phyloP scores from a whole-genome alignment of 306 rosid species.

The Datisca glomerata region DNA sequence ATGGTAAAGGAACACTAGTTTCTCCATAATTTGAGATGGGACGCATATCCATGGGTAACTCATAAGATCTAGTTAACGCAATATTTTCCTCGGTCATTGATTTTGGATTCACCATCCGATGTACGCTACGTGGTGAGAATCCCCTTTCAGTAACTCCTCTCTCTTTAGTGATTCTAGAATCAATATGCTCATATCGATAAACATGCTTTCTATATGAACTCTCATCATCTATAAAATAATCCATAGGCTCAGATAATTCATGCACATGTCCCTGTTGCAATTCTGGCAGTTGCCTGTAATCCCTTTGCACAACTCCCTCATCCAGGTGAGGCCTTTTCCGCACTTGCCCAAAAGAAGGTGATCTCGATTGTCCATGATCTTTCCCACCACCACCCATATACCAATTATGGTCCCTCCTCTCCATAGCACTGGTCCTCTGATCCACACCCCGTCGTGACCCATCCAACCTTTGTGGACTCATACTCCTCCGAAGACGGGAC shows the following conservation, averaged over 20 bases:
- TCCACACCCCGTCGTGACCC: constrained; percentile 28
- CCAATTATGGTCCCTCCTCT: constrained; percentile 47
- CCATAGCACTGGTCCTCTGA: constrained; percentile 28
- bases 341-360: constrained; percentile 37
- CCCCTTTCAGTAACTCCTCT: constrained; percentile 34
- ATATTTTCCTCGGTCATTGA: constrained; percentile 29
- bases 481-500: constrained; percentile 29
- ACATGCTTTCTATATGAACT: constrained; percentile 18
- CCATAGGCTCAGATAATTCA: constrained; percentile 22
- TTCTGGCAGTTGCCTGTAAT: constrained; percentile 33
- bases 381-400: constrained; percentile 35
- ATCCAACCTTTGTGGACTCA: constrained; percentile 42
- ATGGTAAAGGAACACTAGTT: constrained; percentile 27
- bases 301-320: constrained; percentile 19
- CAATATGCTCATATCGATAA: constrained; percentile 17
- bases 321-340: constrained; percentile 36
- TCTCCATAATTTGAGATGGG: constrained; percentile 21
- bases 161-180: constrained; percentile 31
- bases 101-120: constrained; percentile 26
- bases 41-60: constrained; percentile 28
- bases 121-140: constrained; percentile 27
- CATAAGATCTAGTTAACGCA: constrained; percentile 25
- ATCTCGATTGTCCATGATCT: constrained; percentile 26
- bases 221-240: constrained; percentile 25
- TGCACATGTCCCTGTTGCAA: constrained; percentile 31